Base-by-base conservation (phyloP, 768 basidiomycete species). In the Pleurotus ostreatus region DNA sequence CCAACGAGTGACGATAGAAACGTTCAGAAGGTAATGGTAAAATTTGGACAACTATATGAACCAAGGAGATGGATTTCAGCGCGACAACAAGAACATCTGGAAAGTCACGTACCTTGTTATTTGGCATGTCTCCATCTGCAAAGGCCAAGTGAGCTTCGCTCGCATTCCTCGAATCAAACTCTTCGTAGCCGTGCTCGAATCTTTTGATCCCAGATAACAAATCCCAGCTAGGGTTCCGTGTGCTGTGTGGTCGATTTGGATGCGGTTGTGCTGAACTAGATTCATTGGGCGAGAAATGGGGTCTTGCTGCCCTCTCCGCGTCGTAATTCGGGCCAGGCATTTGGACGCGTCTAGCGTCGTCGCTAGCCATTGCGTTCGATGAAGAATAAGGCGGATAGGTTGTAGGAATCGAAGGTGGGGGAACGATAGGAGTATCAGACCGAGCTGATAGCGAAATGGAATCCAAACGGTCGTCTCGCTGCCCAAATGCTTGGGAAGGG, bases 1-100 rank as follows among this genome's bases (percentile, higher is more conserved):
- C 91, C 91, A 93, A 38, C 92, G 81, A 6, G 89, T 86, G 46
- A 91, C 75, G 65, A 92, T 85, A 2, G 88, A 89, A 16, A 81
- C 81, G 63, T 86, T 86, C 51, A 92, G 65, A 7, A 92, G 77
- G 69, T 87, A 92, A 60, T 86, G 75, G 71, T 92, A 92, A 3
- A 87, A 66, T 62, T 77, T 81, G 0, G 80, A 71, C 41, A 87
- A 66, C 87, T 89, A 51, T 22, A 5, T 38, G 30, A 34, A 34
- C 11, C 8, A 9, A 3, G 11, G 30, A 34, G 30, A 34, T 34
- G 11, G 11, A 34, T 34, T 25, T 25, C 8, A 15, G 49, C 26
- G 0, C 30, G 16, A 46, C 43, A n/a, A 15, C 30, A 45, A 25
- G 51, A 37, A 30, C 26, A 41, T 51, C 37, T 38, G 44, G 54